Evolutionary conservation across 768 basidiomycete species (phyloP).

Genomic region (Termitomyces sp.): DNA sequence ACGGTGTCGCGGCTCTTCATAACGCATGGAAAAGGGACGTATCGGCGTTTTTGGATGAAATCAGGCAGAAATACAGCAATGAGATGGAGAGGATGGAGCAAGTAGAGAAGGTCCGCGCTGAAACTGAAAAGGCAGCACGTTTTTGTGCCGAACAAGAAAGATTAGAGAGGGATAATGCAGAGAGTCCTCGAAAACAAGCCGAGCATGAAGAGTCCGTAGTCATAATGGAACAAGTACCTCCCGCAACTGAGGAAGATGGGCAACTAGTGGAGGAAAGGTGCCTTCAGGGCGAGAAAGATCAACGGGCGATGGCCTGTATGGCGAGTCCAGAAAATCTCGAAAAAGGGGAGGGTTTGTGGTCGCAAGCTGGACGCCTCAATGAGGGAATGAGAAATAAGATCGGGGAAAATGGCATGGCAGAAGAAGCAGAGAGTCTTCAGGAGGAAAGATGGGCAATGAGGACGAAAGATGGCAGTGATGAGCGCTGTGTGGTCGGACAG

Average conservation of each 20-base stretch:
- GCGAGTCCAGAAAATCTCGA: not conserved
- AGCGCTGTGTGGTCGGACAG: not conserved
- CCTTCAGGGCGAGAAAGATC: not conserved
- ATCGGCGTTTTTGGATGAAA: slow-evolving; percentile 30
- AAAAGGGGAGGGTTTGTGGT: not conserved
- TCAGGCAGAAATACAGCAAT: slow-evolving; percentile 34
- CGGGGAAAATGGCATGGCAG: not conserved
- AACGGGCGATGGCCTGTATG: not conserved
- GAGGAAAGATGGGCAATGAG: not conserved
- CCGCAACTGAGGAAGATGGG: slow-evolving; percentile 12
- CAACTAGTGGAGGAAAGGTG: not conserved
- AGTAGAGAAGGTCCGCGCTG: slow-evolving; percentile 29
- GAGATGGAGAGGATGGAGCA: slow-evolving; percentile 36
- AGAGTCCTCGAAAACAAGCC: slow-evolving; percentile 15
- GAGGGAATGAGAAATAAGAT: not conserved
- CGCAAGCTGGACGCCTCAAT: not conserved
- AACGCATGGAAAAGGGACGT: slow-evolving; percentile 42
- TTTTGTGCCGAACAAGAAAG: slow-evolving; percentile 26
- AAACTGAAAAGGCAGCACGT: slow-evolving; percentile 30
- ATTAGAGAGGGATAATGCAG: slow-evolving; percentile 15
- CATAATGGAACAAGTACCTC: slow-evolving; percentile 14
- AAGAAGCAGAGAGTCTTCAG: not conserved
- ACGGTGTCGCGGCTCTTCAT: slow-evolving; percentile 45
- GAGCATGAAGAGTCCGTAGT: slow-evolving; percentile 17
- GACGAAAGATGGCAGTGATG: not conserved